Percentiles rank a stretch among this genome's conserved stretches.
phyloP scores from a whole-genome alignment of 148 eudicot genomes.

The Camellia lanceoleosa region DNA sequence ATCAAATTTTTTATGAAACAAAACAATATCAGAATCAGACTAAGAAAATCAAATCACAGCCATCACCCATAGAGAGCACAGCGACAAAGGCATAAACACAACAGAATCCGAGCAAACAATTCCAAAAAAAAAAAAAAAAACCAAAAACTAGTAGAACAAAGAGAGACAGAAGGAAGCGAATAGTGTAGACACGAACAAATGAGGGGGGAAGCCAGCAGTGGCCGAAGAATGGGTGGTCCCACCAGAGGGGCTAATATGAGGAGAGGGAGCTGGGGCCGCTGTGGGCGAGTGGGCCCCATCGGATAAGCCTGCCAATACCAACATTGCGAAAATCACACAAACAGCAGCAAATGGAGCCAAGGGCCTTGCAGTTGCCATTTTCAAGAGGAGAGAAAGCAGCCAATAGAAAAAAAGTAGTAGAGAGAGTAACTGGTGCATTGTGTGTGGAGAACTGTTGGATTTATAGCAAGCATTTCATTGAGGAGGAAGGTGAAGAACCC shows the following conservation, averaged over 20 bases:
- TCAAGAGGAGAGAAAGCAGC: neutral
- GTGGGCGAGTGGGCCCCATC: slow-evolving; percentile 12
- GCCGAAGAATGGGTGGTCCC: neutral
- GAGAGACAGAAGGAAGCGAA: neutral
- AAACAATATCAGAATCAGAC: neutral
- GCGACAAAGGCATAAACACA: neutral
- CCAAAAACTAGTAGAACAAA: neutral
- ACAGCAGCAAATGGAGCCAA: slow-evolving; percentile 6
- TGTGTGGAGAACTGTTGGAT: neutral
- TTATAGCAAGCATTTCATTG: slow-evolving; percentile 4
- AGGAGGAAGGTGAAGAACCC: neutral
- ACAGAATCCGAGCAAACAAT: neutral
- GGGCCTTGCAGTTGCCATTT: slow-evolving; percentile 9
- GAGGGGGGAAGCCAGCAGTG: slow-evolving; percentile 8
- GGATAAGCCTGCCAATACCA: neutral
- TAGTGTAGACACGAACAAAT: neutral
- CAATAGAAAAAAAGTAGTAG: no score
- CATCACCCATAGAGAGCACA: neutral
- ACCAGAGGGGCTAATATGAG: neutral
- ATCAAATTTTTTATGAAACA: neutral
- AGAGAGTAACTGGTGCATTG: neutral
- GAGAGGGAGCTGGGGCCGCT: neutral
- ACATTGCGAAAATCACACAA: slow-evolving; percentile 10
- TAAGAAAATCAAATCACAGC: slow-evolving; percentile 6
- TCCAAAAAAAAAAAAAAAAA: neutral